Percentiles rank a stretch among this genome's conserved stretches.
phyloP scores from a whole-genome alignment of 2,329 filamentous ascomycete species.

The Pseudocercospora eumusae region DNA sequence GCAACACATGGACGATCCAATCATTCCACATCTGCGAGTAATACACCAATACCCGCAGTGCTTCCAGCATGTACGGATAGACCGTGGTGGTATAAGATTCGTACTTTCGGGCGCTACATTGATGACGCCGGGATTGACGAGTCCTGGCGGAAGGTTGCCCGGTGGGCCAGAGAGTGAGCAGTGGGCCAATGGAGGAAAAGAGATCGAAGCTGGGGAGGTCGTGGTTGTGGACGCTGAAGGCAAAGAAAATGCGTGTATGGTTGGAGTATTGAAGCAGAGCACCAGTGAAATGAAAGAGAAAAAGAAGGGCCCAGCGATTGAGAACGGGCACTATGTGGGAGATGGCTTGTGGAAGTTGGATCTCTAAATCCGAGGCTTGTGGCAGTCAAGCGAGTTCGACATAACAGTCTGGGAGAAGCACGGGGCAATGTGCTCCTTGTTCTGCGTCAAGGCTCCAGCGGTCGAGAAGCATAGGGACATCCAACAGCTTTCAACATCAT shows the following conservation, averaged over 20 bases:
- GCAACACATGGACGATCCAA: constrained; percentile 74
- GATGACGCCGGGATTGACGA: constrained; percentile 94
- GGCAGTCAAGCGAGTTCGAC: neutral
- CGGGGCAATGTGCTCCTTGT: neutral
- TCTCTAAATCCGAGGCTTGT: constrained; percentile 37
- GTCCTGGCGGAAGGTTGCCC: constrained; percentile 76
- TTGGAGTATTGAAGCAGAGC: constrained; percentile 79
- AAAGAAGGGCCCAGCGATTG: constrained; percentile 91
- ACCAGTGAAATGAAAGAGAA: constrained; percentile 92
- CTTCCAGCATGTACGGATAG: constrained; percentile 84
- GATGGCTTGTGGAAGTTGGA: constrained; percentile 86
- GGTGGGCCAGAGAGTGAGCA: constrained; percentile 45
- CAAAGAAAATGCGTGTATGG: constrained; percentile 85
- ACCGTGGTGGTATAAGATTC: constrained; percentile 94
- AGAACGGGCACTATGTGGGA: constrained; percentile 89
- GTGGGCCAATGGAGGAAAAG: constrained; percentile 59
- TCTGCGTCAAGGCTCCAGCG: neutral
- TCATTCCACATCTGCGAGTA: constrained; percentile 84
- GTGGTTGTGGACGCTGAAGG: constrained; percentile 91
- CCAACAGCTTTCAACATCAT: neutral
- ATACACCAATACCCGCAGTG: constrained; percentile 86
- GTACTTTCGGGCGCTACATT: constrained; percentile 89
- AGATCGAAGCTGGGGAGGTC: constrained; percentile 76
- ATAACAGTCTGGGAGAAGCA: neutral
- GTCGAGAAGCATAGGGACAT: neutral